Base-by-base conservation (phyloP, 2,329 filamentous ascomycete genomes). In the Hymenotorrendiella dingleyae region DNA sequence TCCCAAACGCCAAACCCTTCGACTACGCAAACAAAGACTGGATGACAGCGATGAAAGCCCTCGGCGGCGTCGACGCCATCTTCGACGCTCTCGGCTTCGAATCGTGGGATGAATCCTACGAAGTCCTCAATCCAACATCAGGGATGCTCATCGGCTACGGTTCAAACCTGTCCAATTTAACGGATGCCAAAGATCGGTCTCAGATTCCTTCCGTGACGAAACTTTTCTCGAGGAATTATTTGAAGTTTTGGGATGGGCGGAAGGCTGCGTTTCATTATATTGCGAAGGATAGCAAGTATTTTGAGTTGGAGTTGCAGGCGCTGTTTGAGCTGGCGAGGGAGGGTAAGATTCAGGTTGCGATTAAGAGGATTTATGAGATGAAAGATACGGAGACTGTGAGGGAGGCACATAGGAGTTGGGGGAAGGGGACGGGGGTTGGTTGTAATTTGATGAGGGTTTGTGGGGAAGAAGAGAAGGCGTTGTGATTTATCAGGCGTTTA, bases 81-180 rank as follows among this genome's bases (percentile, higher is more conserved):
- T 44, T 44, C 24, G 42, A 44, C 19, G 21, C 42, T 16, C 17
- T 44, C 3, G 42, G 42, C 4, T 44, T 40, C 17, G 36, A 39
- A n/a, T 44, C 42, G 11, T 44, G 42, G 42, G 42, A 44, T 36
- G 42, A 44, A 28, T 40, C 36, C 3, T 44, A 39, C 19, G n/a
- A 11, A 3, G 30, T 44, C 6, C 36, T 44, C 21, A 30, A 27
- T 19, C 20, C n/a, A 3, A 23, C 10, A 17, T 14, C 17, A 3
- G 26, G 23, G 4, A 35, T 34, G 3, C 29, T 44, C 9, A 23
- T 44, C 17, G 42, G 42, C 4, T 44, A 44, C 12, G 42, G 42
- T 6, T 36, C 36, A 8, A 44, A 44, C 14, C 22, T 44, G 14
- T 35, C 36, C 12, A 40, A 29, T 22, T 35, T 44, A 12, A 35